These are phyloP conservation scores for Sechiopsis laciniata DNA, from an alignment of 306 rosid genomes.

Conservation along the genomic window DNA sequence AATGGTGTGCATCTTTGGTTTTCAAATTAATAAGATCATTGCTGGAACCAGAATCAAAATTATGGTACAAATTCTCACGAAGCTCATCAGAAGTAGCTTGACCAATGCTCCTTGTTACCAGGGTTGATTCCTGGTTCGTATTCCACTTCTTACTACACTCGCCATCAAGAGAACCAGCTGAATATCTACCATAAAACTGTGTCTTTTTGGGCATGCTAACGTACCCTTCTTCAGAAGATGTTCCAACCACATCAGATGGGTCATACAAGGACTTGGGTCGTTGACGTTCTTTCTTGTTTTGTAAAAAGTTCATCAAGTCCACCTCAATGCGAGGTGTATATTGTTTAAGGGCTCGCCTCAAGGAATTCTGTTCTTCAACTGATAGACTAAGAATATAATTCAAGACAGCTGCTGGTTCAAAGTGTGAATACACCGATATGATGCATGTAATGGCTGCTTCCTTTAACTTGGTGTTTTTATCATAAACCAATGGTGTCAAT, in stretches of 20 bases:
- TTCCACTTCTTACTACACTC: conserved; percentile 88
- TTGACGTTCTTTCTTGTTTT: conserved; percentile 89
- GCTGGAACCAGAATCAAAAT: conserved; percentile 49
- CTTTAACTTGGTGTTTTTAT: conserved; percentile 83
- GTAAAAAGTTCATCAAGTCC: conserved; percentile 84
- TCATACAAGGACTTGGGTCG: conserved; percentile 78
- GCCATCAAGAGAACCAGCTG: conserved; percentile 77
- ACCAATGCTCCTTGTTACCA: conserved; percentile 41
- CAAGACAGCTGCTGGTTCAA: conserved; percentile 78
- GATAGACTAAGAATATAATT: conserved; percentile 87
- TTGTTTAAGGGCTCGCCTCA: conserved; percentile 97
- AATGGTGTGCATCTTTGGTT: conserved; percentile 40
- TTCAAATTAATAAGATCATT: conserved; percentile 39
- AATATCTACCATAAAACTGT: conserved; percentile 65
- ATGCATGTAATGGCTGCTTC: conserved; percentile 93
- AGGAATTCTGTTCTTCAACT: conserved; percentile 87
- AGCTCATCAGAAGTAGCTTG: conserved; percentile 60
- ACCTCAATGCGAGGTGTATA: conserved; percentile 98
- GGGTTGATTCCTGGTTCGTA: conserved; percentile 64
- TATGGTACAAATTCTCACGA: conserved; percentile 48
- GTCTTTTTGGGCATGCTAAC: conserved; percentile 63
- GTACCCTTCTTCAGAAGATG: conserved; percentile 92
- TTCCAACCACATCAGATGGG: conserved; percentile 78
- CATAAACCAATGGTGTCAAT: conserved; percentile 79
- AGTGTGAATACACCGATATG: conserved; percentile 93